A percentile compares a stretch with the other conserved stretches of the same genome.
These are phyloP conservation scores for Telopea speciosissima DNA, from an alignment of 177 flowering plant genomes.

Conservation along the genomic window DNA sequence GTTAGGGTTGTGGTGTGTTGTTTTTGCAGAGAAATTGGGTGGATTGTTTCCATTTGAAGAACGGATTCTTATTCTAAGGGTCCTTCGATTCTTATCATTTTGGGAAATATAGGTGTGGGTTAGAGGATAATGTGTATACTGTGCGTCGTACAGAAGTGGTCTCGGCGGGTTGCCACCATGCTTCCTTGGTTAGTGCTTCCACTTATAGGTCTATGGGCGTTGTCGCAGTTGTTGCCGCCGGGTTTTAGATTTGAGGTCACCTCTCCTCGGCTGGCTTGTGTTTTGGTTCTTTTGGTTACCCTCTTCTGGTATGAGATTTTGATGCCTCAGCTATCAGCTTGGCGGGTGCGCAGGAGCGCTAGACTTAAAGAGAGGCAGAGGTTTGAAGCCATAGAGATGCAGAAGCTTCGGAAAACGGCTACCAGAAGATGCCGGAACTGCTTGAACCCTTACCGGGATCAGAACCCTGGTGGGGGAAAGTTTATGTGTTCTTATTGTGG, in stretches of 20 bases:
- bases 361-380: constrained; percentile 67
- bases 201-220: constrained; percentile 81
- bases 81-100: constrained; percentile 12
- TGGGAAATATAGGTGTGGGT: constrained; percentile 31
- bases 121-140: constrained; percentile 91
- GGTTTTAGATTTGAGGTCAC: constrained; percentile 87
- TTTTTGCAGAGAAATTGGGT: background rate
- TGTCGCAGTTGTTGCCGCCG: constrained; percentile 87
- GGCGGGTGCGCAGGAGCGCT: constrained; percentile 76
- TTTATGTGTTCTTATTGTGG: constrained; percentile 98
- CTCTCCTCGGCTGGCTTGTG: constrained; percentile 83
- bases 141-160: constrained; percentile 93
- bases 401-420: constrained; percentile 82
- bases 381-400: constrained; percentile 77
- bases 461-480: constrained; percentile 86
- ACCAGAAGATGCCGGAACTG: constrained; percentile 80
- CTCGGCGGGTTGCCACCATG: constrained; percentile 89
- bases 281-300: constrained; percentile 76
- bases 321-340: constrained; percentile 90
- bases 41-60: background rate
- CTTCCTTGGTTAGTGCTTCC: constrained; percentile 96
- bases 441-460: constrained; percentile 75
- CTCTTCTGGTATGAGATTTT: constrained; percentile 91
- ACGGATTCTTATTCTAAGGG: constrained; percentile 10
- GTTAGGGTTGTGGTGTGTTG: background rate